Evolutionary conservation across 2,329 filamentous ascomycete species (phyloP), one percentile per base, ranked within the genome.

Genomic region (Monosporascus sp.): DNA sequence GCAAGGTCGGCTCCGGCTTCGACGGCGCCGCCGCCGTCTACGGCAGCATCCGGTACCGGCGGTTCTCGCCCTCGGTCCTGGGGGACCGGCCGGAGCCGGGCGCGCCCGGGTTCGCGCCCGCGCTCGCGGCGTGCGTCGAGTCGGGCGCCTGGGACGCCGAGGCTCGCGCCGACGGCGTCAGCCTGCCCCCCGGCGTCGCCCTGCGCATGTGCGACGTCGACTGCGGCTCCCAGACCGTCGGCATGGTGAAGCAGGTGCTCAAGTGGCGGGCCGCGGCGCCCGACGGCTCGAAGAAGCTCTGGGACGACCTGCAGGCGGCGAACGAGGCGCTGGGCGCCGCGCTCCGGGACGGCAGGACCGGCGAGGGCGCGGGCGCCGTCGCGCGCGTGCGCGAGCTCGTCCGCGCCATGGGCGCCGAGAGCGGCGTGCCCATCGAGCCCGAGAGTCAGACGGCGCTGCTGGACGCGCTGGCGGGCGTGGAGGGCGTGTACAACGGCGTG

Each of bases 131-230:
- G 1, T 76, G 91, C 2, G 85, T 97, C 53, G 72, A 72, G 4
- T 64, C 68, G 4, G 72, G 73, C 37, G n/a, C 17, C 24, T 99
- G 94, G 94, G 92, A 97, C 63, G 86, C 85, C 0, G 84, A 91
- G 63, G 85, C 95, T 48, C 72, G 74, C 35, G 87, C 90, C 63
- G 83, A 86, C 5, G 81, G 78, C 17, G 84, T 93, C 50, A 79
- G 78, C 55, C 78, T 97, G 54, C 92, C 93, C 0, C 64, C 70
- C 1, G 90, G 89, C 1, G 74, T 96, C 60, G 81, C 87, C 24
- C 77, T 97, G 60, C 82, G 95, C 55, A 94, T 99, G 87, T 96
- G 91, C 66, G 94, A 99, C 67, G 94, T 99, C 7, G 90, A 95
- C 68, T 96, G 92, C 67, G 94, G 94, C 35, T 93, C 87, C 48